Percentiles rank a stretch among this genome's conserved stretches.
Evolutionary conservation across 2,329 filamentous ascomycete genomes (phyloP).

Genomic region (Nigrospora osmanthi): DNA sequence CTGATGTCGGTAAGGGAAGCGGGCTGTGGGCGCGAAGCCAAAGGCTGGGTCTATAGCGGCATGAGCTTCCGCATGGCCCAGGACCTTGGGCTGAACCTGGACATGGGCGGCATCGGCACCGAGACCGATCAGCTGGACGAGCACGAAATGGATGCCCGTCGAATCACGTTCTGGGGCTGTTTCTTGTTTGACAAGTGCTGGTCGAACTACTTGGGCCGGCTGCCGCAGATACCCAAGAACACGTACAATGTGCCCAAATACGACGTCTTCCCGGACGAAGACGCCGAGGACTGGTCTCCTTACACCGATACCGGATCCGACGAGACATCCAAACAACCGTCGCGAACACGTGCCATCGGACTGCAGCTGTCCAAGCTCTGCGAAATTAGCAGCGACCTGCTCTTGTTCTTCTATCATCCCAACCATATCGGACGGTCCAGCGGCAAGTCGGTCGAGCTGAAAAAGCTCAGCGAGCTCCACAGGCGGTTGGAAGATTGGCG

Average conservation of each 20-base stretch:
- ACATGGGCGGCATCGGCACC: conserved; percentile 58
- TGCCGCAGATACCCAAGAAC: conserved; percentile 75
- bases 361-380: conserved; percentile 77
- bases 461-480: conserved; percentile 87
- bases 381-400: conserved; percentile 87
- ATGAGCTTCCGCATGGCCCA: conserved; percentile 98
- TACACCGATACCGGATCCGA: conserved; percentile 80
- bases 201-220: conserved; percentile 91
- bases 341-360: conserved; percentile 73
- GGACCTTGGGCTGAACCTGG: conserved; percentile 86
- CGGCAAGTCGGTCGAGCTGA: conserved; percentile 77
- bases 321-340: conserved; percentile 66
- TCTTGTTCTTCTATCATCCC: conserved; percentile 88
- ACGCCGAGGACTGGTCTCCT: conserved; percentile 77
- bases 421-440: conserved; percentile 52
- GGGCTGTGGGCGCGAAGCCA: conserved; percentile 86
- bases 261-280: conserved; percentile 85
- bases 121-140: conserved; percentile 59
- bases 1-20: conserved; percentile 96
- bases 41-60: conserved; percentile 96
- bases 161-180: conserved; percentile 95
- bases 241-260: conserved; percentile 81
- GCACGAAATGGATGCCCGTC: conserved; percentile 78
- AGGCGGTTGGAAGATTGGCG: conserved; percentile 86
- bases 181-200: conserved; percentile 99